Base-by-base conservation (phyloP, 2,329 filamentous ascomycete species). In the Podosphaera leucotricha region DNA sequence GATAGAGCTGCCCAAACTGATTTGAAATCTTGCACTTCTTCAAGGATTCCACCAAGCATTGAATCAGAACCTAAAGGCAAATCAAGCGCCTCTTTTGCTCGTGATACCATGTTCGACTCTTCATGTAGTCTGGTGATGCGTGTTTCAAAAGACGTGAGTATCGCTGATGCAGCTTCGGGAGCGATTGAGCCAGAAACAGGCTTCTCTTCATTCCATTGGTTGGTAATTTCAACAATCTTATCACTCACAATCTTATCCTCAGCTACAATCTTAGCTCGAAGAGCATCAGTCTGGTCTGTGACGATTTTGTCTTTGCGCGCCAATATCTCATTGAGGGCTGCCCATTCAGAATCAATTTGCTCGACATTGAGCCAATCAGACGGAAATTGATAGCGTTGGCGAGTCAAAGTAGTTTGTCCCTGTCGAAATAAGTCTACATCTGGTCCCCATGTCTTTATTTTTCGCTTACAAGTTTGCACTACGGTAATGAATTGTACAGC, bases 401-500 rank as follows among this genome's bases (percentile, higher is more conserved):
- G 78, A 38, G 80, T 75, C 30, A 99, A 70, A 0, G 86, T 92
- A 18, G 85, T 90, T 61, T 95, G 85, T 44, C 92, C 90, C 62
- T 95, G 86, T 24, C 85, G 77, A 66, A 99, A 99, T 41, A 84
- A 80, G 55, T 93, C 86, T 36, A 99, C 83, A 59, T 98, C 90
- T 0, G 87, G 87, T 6, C 84, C 85, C 90, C 90, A 98, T 3
- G 79, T 66, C 61, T 85, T 87, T 43, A 92, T 86, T 59, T 92
- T 92, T 42, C 85, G 77, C 65, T 92, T 92, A 64, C 85, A 94
- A 56, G 83, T 83, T 62, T 98, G 90, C 4, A 98, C 90, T 44
- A 87, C 86, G 0, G 92, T 98, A 57, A 99, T 98, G 62, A 98
- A 98, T 33, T 90, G 84, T 3, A 99, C 92, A 20, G 92, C 90